Conservation (phyloP, 1,139 yeast genomes). For the Debaryomyces singareniensis region DNA sequence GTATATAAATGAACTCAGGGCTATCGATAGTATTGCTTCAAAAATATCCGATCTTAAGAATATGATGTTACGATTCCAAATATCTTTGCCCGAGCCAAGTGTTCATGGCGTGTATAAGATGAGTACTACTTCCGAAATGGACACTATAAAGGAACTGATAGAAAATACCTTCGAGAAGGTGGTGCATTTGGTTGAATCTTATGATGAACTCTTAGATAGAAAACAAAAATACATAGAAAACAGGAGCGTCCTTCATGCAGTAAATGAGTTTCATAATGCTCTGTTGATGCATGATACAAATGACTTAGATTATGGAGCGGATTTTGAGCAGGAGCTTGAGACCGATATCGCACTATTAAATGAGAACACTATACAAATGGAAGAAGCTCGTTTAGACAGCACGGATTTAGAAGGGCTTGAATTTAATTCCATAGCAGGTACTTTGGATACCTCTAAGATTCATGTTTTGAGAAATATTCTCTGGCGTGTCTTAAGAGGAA, state of each 20-base stretch:
- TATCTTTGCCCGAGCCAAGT: constrained; percentile 6
- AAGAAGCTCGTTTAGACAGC: constrained; percentile 17
- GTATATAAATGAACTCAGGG: constrained; percentile 75
- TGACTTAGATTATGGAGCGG: constrained; percentile 7
- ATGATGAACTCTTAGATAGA: constrained; percentile 16
- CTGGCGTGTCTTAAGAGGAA: constrained; percentile 53
- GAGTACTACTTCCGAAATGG: constrained; percentile 27
- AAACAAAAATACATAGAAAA: constrained; percentile 24
- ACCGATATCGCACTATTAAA: constrained; percentile 30
- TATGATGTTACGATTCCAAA: constrained; percentile 31
- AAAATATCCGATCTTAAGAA: constrained; percentile 22
- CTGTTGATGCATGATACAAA: constrained; percentile 9
- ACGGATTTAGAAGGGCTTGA: constrained; percentile 41
- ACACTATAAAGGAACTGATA: constrained; percentile 18
- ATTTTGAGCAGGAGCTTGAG: constrained; percentile 14
- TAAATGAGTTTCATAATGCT: constrained; percentile 24
- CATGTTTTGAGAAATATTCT: constrained; percentile 44
- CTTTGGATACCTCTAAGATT: constrained; percentile 38
- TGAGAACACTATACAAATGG: constrained; percentile 19
- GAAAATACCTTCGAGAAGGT: constrained; percentile 19
- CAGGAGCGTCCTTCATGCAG: constrained; percentile 23
- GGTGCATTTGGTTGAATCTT: constrained; percentile 29
- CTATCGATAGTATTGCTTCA: constrained; percentile 27
- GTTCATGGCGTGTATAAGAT: constrained; percentile 6
- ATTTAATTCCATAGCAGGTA: constrained; percentile 45